Evolutionary conservation across 306 rosid genomes (phyloP), one percentile per base, ranked within the genome.

Genomic region (Prinsepia uniflora): DNA sequence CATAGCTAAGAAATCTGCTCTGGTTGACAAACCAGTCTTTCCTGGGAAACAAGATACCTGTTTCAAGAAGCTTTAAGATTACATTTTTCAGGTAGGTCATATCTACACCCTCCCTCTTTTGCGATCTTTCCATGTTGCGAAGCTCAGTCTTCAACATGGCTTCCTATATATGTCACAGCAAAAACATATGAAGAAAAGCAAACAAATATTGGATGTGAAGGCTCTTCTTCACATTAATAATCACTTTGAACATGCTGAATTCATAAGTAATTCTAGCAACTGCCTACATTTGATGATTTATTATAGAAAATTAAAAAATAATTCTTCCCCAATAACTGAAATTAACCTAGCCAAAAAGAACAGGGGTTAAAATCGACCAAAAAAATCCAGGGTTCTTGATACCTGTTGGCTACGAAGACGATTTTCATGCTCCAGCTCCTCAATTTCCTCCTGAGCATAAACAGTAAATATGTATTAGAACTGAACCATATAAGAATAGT

Each of bases 371-470:
- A 58, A 74, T 76, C 40, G 44, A 53, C 63, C 79, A 45, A 56
- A 60, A 73, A 30, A 30, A 30, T 22, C 55, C 47, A 54, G 61
- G 62, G 77, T 65, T 66, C 22, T 67, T 45, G 8, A 56, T 84
- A 95, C 99, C 99, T 95, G 99, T 82, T 95, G 97, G 72, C 85
- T 84, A 67, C 89, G 99, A 79, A 91, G 89, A 73, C 97, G 91
- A 81, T 95, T 95, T 83, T 95, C 99, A 67, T 62, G 96, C 77
- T 95, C 99, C 82, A 95, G 96, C 82, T 95, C 97, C 85, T 91
- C 99, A 56, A 95, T 86, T 84, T 91, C 99, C 81, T 91, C 99
- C 99, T 95, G 80, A 76, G 74, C 47, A 66, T 56, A 79, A 67
- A 83, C 50, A 52, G 80, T 14, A 24, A 30, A 44, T 12, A 68